Percentiles rank a stretch among this genome's conserved stretches.
phyloP scores from a whole-genome alignment of 306 rosid species.

The Carpinus viminea region DNA sequence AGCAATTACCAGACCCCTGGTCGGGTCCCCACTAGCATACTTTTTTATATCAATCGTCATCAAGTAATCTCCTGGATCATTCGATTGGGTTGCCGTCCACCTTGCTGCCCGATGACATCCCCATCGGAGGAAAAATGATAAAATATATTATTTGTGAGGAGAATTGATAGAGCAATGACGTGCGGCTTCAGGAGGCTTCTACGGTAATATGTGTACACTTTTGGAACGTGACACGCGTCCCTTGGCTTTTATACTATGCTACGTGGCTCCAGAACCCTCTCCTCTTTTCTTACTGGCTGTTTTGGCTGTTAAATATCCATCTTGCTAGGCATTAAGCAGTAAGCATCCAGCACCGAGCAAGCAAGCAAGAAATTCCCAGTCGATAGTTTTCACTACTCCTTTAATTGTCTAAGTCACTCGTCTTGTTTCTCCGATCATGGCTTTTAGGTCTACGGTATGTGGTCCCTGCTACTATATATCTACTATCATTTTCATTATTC shows the following conservation, averaged over 20 bases:
- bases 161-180: background rate
- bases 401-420: background rate
- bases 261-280: slow-evolving; percentile 37
- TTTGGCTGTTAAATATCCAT: background rate
- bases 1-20: no score
- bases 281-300: background rate
- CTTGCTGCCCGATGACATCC: no score
- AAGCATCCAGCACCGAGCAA: background rate
- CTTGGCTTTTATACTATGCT: background rate
- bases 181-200: slow-evolving; percentile 35
- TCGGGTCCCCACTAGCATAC: no score
- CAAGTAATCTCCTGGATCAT: no score
- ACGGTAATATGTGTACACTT: background rate
- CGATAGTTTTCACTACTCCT: background rate
- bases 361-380: slow-evolving; percentile 1
- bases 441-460: slow-evolving; percentile 49
- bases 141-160: background rate
- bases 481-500: background rate
- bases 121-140: no score
- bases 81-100: no score
- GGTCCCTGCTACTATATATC: no score
- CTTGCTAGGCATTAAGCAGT: background rate
- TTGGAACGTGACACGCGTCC: slow-evolving; percentile 12
- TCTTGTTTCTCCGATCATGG: slow-evolving; percentile 32
- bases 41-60: no score